Evolutionary conservation across 83 land plant genomes (phyloP), one percentile per base, ranked within the genome.

Genomic region (Diphasiastrum complanatum): DNA sequence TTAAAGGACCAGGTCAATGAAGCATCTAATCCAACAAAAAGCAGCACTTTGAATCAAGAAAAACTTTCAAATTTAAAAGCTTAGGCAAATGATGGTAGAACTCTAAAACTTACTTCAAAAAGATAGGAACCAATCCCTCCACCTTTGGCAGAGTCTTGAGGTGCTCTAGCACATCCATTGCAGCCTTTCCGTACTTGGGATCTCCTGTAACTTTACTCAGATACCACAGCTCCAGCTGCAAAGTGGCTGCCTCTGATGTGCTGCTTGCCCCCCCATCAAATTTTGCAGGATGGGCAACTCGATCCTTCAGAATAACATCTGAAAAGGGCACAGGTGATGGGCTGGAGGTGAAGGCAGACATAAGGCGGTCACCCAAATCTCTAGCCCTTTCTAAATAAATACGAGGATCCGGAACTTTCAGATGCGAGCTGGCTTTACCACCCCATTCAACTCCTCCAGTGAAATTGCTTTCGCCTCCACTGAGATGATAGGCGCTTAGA

Each of bases 121-220:
- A 88, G 45, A 93, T 93, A 3, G 98, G 98, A 30, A 93, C 98
- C 52, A 93, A 61, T 24, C 98, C 98, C 61, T 93, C 87, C 43
- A 81, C 79, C 73, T 93, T 93, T 33, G 96, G 88, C 51, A 93
- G 82, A 20, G 70, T 77, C 68, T 63, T 77, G n/a, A 93, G 20
- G 53, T 89, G 98, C 66, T 89, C 96, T 58, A 85, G 58, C n/a
- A 93, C 98, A 61, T 79, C 74, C 96, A 93, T 85, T 45, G 91
- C 85, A 36, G 82, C 81, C 19, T 57, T 57, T 11, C 74, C 66
- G 50, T 93, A 93, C 79, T 81, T 93, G 53, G 91, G 85, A 74
- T 93, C 91, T 36, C 96, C 96, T 27, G 86, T 77, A 31, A 93
- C 51, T 49, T 67, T 31, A 66, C 88, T 88, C 8, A 93, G 81